Evolutionary conservation across 2,329 filamentous ascomycete species (phyloP), one percentile per base, ranked within the genome.

Genomic region (Didymella lethalis): DNA sequence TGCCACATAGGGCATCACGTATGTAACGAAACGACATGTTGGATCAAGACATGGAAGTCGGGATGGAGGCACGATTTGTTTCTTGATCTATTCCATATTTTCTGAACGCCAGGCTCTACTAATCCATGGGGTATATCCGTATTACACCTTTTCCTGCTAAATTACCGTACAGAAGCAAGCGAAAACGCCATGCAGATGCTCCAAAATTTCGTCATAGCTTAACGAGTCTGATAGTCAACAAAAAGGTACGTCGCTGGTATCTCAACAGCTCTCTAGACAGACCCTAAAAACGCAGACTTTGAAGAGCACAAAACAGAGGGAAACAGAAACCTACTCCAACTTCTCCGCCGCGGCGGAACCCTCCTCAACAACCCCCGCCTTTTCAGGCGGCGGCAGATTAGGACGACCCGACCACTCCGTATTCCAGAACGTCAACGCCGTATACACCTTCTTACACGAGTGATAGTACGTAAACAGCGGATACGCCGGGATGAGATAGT

Each of bases 401-500:
- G 44, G 26, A 2, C 65, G 46, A 0, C 67, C 67, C 4, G 54
- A 61, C 67, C 65, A 70, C 5, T 53, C 58, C 2, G 62, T 44
- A 5, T 68, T 56, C 57, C 63, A 62, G 16, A 56, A 63, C 7
- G 61, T 69, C 3, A 68, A 43, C 10, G 50, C 58, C 8, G 62
- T 66, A 3, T 47, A 58, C 1, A 68, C 4, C 48, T 72, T 72
- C 32, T 70, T 23, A 0, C 63, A 6, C 0, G 65, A 66, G 18
- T 73, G 68, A 10, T 25, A 57, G 44, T 71, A 71, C 0, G 38
- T 52, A 34, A 72, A 71, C 1, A 63, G 7, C 0, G 61, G 61
- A 14, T 63, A 66, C 0, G 61, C 63, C 0, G 68, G 68, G 20
- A 70, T 54, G 5, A 68, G 32, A 1, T 68, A 70, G 38, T 62